Evolutionary conservation across 768 basidiomycete genomes (phyloP).

Genomic region (Suillus sp.): DNA sequence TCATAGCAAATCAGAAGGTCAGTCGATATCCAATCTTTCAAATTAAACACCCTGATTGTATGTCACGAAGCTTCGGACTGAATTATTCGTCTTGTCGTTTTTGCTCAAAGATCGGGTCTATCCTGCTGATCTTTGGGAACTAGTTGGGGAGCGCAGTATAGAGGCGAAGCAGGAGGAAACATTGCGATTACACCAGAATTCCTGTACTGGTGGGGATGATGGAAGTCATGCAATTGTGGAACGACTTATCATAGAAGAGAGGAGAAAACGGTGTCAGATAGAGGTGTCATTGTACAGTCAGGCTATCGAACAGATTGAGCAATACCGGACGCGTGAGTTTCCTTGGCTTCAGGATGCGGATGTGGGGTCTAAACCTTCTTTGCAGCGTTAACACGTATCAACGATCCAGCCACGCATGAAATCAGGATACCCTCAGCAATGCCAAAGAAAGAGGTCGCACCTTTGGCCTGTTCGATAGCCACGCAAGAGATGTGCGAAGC

Average conservation of each 20-base stretch:
- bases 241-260: conserved; percentile 3
- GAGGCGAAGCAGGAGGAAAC: conserved; percentile 1
- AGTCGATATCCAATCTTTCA: not conserved
- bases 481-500: not conserved
- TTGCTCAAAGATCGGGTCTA: not conserved
- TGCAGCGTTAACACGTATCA: not conserved
- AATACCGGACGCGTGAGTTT: conserved; percentile 1
- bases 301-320: not conserved
- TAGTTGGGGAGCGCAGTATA: not conserved
- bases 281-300: conserved; percentile 4
- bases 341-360: not conserved
- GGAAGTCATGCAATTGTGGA: conserved; percentile 6
- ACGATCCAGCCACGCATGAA: not conserved
- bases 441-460: not conserved
- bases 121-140: conserved; percentile 4
- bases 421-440: not conserved
- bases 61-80: not conserved
- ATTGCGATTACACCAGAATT: not conserved
- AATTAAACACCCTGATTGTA: not conserved
- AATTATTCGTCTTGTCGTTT: not conserved
- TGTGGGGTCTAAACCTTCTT: not conserved
- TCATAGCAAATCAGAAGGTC: not conserved
- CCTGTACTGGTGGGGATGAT: not conserved
- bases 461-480: not conserved
- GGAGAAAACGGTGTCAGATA: conserved; percentile 5